Evolutionary conservation across 306 rosid species (phyloP).

Genomic region (Pterocarpus santalinus): DNA sequence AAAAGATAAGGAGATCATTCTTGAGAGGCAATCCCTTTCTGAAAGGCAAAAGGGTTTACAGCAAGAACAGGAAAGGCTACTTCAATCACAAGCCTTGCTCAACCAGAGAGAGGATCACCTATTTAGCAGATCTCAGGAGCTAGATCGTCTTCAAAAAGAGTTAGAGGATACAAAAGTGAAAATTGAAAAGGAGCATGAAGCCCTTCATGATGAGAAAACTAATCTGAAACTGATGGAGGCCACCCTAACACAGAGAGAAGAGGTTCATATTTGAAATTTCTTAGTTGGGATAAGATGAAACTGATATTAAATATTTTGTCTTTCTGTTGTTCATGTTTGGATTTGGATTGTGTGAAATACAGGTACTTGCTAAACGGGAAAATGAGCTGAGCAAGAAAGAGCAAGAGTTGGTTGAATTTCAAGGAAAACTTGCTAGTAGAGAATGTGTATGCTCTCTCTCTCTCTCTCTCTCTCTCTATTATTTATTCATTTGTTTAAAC

Average conservation of each 20-base stretch:
- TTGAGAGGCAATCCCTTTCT: slow-evolving; percentile 79
- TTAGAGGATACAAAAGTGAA: slow-evolving; percentile 65
- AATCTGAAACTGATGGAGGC: slow-evolving; percentile 67
- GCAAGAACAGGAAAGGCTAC: slow-evolving; percentile 88
- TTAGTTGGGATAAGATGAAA: slow-evolving; percentile 38
- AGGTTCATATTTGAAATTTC: slow-evolving; percentile 60
- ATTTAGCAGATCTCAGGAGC: slow-evolving; percentile 73
- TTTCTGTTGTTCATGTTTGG: slow-evolving; percentile 40
- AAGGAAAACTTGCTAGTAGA: slow-evolving; percentile 69
- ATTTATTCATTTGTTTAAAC: slow-evolving; percentile 32
- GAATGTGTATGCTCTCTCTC: slow-evolving; percentile 71
- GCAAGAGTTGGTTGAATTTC: slow-evolving; percentile 70
- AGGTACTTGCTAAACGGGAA: slow-evolving; percentile 71
- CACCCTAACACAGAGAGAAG: slow-evolving; percentile 67
- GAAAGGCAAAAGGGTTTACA: slow-evolving; percentile 87
- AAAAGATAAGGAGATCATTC: slow-evolving; percentile 79
- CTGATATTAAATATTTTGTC: slow-evolving; percentile 26
- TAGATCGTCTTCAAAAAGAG: slow-evolving; percentile 75
- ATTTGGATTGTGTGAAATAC: slow-evolving; percentile 43
- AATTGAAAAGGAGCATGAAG: slow-evolving; percentile 64
- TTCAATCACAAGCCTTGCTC: slow-evolving; percentile 79
- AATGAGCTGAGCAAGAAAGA: slow-evolving; percentile 70
- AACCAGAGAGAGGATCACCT: slow-evolving; percentile 83
- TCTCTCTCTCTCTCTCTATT: background rate
- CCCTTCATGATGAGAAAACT: slow-evolving; percentile 69